phyloP scores from a whole-genome alignment of 2,329 filamentous ascomycete species.

The Dactylellina leptospora region DNA sequence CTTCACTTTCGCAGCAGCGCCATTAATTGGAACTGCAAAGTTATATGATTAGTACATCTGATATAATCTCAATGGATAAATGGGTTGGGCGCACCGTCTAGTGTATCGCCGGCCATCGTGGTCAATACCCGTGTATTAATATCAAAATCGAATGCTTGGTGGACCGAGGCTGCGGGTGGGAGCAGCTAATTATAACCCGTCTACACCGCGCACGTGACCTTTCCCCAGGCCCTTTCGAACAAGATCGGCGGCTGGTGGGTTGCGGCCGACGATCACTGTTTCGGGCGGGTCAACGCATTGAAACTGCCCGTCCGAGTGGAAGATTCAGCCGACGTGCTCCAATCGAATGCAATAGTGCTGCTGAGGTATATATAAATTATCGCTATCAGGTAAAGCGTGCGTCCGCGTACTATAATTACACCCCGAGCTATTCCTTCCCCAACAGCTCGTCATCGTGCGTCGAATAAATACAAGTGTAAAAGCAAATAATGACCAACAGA shows the following conservation, averaged over 20 bases:
- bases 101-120: slow-evolving; percentile 2
- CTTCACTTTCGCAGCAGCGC: slow-evolving; percentile 11
- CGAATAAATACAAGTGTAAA: not conserved
- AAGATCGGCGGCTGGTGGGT: no score
- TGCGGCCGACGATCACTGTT: no score
- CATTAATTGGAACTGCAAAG: slow-evolving; percentile 31
- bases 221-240: no score
- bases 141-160: no score
- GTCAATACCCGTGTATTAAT: no score
- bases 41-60: slow-evolving; percentile 1
- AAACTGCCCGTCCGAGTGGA: no score
- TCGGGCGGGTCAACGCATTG: no score
- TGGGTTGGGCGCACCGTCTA: slow-evolving; percentile 10
- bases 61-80: not conserved
- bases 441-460: slow-evolving; percentile 27
- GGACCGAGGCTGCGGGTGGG: no score
- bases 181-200: no score
- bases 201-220: no score
- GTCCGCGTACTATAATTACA: slow-evolving; percentile 8
- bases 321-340: no score
- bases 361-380: not conserved
- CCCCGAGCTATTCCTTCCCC: not conserved
- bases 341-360: no score
- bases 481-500: slow-evolving; percentile 5
- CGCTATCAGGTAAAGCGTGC: not conserved